Evolutionary conservation across 2,329 filamentous ascomycete genomes (phyloP), one percentile per base, ranked within the genome.

Genomic region (Ampelomyces quisqualis): DNA sequence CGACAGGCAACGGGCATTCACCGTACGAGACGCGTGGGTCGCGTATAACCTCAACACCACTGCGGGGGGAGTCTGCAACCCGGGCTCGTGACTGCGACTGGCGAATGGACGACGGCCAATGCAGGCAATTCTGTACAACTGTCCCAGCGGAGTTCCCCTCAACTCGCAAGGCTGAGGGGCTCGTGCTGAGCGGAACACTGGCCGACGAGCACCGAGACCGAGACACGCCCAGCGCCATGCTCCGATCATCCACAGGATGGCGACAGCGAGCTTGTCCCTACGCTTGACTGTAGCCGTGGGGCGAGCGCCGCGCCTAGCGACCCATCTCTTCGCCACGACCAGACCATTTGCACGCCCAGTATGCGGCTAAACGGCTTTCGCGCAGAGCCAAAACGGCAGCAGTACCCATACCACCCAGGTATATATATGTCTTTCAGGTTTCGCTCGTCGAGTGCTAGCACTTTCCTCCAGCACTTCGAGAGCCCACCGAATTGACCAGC

Each of bases 361-460:
- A 56, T 57, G 57, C 43, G 41, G 49, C 55, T 55, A 55, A 47
- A 37, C 43, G 35, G 21, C 35, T 31, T 44, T 33, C 39, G 31
- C 19, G 19, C 19, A 7, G 17, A 30, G 13, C 14, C 23, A 38
- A 38, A 33, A 21, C 45, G 38, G 38, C 43, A 51, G 43, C 49
- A 38, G 40, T 44, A 36, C 26, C 39, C 30, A 43, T 34, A 45
- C 47, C 34, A 38, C 22, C 33, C 29, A 35, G 37, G 32, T 23
- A 45, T 37, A 31, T n/a, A 29, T 8, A 28, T 22, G 32, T 32
- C 23, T 30, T n/a, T n/a, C n/a, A n/a, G n/a, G n/a, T n/a, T n/a
- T n/a, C n/a, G n/a, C n/a, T n/a, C n/a, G n/a, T n/a, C n/a, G n/a
- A n/a, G n/a, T n/a, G n/a, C n/a, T n/a, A n/a, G n/a, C 35, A 15